These are phyloP conservation scores for Kwoniella dendrophila DNA, from an alignment of 768 basidiomycete genomes.

Conservation along the genomic window DNA sequence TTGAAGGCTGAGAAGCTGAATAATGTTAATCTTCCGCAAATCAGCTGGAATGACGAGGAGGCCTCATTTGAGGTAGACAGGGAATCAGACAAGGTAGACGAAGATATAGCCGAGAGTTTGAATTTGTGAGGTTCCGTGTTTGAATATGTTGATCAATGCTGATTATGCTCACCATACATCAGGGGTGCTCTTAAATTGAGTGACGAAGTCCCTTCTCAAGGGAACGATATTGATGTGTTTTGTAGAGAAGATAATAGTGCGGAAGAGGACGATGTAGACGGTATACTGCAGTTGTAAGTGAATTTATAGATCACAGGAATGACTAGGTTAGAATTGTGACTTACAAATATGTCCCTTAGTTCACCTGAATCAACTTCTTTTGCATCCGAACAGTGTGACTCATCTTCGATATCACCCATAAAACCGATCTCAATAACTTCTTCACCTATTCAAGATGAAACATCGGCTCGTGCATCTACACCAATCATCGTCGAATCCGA, in stretches of 20 bases:
- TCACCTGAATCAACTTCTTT: neutral
- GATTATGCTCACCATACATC: no score
- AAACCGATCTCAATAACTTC: neutral
- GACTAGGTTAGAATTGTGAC: neutral
- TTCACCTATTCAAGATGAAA: neutral
- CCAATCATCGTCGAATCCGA: slow-evolving; percentile 11
- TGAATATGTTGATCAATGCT: no score
- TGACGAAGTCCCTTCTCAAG: neutral
- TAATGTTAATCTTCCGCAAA: no score
- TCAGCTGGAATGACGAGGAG: no score
- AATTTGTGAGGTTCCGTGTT: no score
- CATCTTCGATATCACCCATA: neutral
- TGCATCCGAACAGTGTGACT: no score
- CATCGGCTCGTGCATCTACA: neutral
- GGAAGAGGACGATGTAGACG: slow-evolving; percentile 10
- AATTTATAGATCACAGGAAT: neutral
- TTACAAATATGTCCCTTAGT: neutral
- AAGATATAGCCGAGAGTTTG: no score
- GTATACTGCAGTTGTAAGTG: neutral
- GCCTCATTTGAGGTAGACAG: no score
- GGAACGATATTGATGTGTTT: neutral
- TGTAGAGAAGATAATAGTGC: neutral
- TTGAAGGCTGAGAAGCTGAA: neutral
- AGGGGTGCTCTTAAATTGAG: neutral
- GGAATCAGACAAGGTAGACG: no score